Evolutionary conservation across 805 yeast genomes (phyloP), one percentile per base, ranked within the genome.

Genomic region (Monosporozyma servazzii): DNA sequence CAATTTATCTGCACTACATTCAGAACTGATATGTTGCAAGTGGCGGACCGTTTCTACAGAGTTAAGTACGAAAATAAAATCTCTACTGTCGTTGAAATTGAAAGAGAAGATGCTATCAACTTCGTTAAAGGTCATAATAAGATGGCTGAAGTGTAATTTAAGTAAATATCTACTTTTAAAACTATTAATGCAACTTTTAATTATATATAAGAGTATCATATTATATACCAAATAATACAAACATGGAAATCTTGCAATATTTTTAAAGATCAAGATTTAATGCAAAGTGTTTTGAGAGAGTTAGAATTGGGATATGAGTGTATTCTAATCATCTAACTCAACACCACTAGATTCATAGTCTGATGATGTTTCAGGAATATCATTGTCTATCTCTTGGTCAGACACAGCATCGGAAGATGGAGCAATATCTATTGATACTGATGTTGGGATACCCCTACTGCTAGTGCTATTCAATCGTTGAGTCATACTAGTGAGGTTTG

Each of bases 1-100:
- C 99, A 93, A 68, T 93, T 91, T 62, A 88, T 93, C 39, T 90
- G 98, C 66, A 93, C 99, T 0, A 93, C 99, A 0, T 93, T 93
- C 74, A 75, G 97, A 59, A 88, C 95, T 0, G 99, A 93, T 65
- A 82, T 93, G 87, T 71, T 93, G 37, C 82, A 82, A 55, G 88
- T 83, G 7, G 95, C 96, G 5, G 88, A 87, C 65, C 82, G 81
- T 54, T 89, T 86, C 62, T 91, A 81, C 64, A 96, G 97, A 20
- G 96, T 93, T 1, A 79, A 81, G 71, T 91, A 82, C 65, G 80
- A 79, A 53, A 84, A 87, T 62, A 87, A 88, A 61, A 88, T 86
- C 47, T 87, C 96, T 51, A 76, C 85, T 0, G 83, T 91, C 2
- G 75, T 79, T 54, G 86, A 83, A 53, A 86, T 91, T 51, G 73